Base-by-base conservation (phyloP, 768 basidiomycete species). In the Lactarius indigo region DNA sequence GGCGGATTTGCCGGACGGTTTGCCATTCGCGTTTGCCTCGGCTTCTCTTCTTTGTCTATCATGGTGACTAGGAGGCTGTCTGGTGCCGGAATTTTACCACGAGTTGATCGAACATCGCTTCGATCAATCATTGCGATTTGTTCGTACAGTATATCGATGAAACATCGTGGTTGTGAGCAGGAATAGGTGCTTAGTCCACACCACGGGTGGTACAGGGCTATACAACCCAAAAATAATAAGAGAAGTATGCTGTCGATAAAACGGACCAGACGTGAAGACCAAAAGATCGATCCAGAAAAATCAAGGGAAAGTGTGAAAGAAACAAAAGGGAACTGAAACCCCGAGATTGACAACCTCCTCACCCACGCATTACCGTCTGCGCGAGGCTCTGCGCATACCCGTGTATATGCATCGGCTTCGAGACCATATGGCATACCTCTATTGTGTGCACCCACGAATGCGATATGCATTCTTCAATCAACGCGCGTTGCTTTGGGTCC, bases 381-480 rank as follows among this genome's bases (percentile, higher is more conserved):
- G 68, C 63, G 23, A 62, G 42, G 55, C 57, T 64, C 63, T 69
- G 68, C 31, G 73, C 72, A 44, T 76, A 64, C 30, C 84, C 84
- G 77, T 94, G 92, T 55, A 91, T 82, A 77, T 94, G 92, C 39
- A 79, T 82, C 66, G 92, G 87, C 67, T 83, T 80, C 65, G 79
- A 73, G 52, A 83, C 84, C 61, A 83, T 80, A 76, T 89, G 84
- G 76, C 94, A 97, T 17, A 96, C 86, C 79, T 95, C 90, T 69
- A 97, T 91, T 35, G 81, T 75, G 77, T 84, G 78, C 61, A 96
- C 79, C 95, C 95, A 98, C 65, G 86, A 71, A 71, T 95, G 86
- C 69, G 80, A 81, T 66, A 95, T 79, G 63, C 90, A 85, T 63
- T 94, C 91, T 71, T 98, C 95, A 71, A 96, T 91, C 57, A 85